Conservation (phyloP, 129 eudicot species). For the Silybum marianum region DNA sequence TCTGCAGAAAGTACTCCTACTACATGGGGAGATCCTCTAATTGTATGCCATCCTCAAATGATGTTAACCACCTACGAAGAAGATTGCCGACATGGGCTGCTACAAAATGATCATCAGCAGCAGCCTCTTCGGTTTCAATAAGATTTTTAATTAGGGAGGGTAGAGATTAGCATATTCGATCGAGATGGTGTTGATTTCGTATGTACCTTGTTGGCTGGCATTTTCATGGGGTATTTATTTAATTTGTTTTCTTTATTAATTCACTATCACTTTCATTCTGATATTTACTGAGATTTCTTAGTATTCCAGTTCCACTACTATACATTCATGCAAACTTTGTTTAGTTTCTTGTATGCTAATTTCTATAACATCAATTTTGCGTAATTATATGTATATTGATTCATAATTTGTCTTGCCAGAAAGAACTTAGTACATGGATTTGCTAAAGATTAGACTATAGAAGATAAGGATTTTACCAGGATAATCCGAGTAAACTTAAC, state of each 20-base stretch:
- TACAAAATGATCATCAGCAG: constrained; percentile 23
- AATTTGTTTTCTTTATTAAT: constrained; percentile 40
- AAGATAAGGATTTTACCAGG: constrained; percentile 16
- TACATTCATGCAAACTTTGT: constrained; percentile 36
- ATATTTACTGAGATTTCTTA: constrained; percentile 36
- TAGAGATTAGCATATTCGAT: constrained; percentile 18
- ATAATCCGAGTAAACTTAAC: constrained; percentile 17
- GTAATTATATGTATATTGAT: not conserved
- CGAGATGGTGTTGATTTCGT: constrained; percentile 32
- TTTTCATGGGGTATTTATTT: constrained; percentile 41
- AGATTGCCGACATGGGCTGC: constrained; percentile 31
- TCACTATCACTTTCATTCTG: constrained; percentile 52
- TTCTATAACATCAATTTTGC: constrained; percentile 22
- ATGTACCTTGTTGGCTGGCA: constrained; percentile 40
- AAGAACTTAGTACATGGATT: not conserved
- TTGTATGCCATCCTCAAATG: constrained; percentile 33
- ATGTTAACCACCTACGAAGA: constrained; percentile 40
- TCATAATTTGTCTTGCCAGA: constrained; percentile 3
- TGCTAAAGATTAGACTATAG: constrained; percentile 21
- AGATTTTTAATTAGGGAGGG: constrained; percentile 12
- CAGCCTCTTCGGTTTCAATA: constrained; percentile 41
- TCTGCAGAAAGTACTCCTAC: constrained; percentile 46
- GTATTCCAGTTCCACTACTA: constrained; percentile 21
- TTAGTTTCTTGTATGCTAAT: constrained; percentile 39
- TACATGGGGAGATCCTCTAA: constrained; percentile 56